These are phyloP conservation scores for Akanthomyces dipterigenus DNA, from an alignment of 2,329 filamentous ascomycete genomes.

Conservation along the genomic window DNA sequence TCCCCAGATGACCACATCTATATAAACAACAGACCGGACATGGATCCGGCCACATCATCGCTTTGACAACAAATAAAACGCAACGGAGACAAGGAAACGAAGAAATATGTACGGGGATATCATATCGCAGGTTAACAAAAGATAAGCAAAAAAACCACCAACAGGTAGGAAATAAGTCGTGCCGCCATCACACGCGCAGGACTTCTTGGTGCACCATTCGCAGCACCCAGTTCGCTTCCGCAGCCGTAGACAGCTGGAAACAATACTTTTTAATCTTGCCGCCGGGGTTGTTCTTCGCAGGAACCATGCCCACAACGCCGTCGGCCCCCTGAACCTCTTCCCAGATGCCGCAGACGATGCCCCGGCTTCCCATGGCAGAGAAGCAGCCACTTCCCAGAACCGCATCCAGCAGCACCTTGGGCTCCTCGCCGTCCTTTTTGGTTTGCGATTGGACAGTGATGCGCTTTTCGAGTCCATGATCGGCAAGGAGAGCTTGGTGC, in stretches of 20 bases:
- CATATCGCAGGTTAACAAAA: not conserved
- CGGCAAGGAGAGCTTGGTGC: conserved; percentile 50
- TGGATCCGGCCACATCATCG: not conserved
- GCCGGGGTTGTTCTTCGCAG: conserved; percentile 43
- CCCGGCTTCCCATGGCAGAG: conserved; percentile 73
- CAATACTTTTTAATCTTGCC: conserved; percentile 58
- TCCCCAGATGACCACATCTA: not conserved
- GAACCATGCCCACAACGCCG: conserved; percentile 46
- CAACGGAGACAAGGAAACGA: not conserved
- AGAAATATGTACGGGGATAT: not conserved
- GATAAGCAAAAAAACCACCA: not conserved
- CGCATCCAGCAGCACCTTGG: conserved; percentile 68
- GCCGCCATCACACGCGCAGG: conserved; percentile 25
- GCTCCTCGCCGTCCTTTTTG: conserved; percentile 48
- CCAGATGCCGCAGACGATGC: conserved; percentile 85
- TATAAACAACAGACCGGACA: not conserved
- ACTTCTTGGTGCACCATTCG: conserved; percentile 52
- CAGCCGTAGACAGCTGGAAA: conserved; percentile 50
- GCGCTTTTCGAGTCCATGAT: conserved; percentile 72
- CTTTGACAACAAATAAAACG: not conserved
- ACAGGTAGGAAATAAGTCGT: not conserved
- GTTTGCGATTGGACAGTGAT: conserved; percentile 71
- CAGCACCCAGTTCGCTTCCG: conserved; percentile 50
- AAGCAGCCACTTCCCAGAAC: conserved; percentile 81
- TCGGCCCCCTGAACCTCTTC: conserved; percentile 64